Evolutionary conservation across 164 flowering plant genomes (phyloP).

Genomic region (Stephania cephalantha): DNA sequence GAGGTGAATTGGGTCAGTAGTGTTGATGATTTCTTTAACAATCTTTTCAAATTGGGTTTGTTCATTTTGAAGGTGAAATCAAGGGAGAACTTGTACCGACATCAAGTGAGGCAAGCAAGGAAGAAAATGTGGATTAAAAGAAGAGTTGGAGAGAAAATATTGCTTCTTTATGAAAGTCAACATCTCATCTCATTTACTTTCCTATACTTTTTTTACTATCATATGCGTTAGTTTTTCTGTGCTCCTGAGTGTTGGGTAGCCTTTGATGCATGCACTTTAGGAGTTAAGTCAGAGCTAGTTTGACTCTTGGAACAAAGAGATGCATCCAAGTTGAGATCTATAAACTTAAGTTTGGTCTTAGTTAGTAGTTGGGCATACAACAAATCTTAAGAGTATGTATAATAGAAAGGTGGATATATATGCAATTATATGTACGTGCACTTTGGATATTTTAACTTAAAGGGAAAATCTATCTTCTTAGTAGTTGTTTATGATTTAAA

Average conservation of each 20-base stretch:
- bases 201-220: no score
- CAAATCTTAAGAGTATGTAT: not conserved
- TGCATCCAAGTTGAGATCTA: not conserved
- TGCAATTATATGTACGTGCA: not conserved
- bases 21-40: not conserved
- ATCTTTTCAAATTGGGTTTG: not conserved
- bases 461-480: not conserved
- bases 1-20: constrained; percentile 12
- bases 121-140: constrained; percentile 7
- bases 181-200: constrained; percentile 10
- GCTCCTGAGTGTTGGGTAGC: not conserved
- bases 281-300: not conserved
- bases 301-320: not conserved
- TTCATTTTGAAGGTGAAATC: constrained; percentile 5
- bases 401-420: not conserved
- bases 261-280: not conserved
- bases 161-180: constrained; percentile 1
- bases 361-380: not conserved
- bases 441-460: not conserved
- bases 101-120: constrained; percentile 24
- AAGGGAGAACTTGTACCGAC: constrained; percentile 29
- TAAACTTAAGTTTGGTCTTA: not conserved
- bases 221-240: not conserved
- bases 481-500: no score
- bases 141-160: not conserved